Base-by-base conservation (phyloP, 2,329 filamentous ascomycete genomes). In the Colletotrichum godetiae region DNA sequence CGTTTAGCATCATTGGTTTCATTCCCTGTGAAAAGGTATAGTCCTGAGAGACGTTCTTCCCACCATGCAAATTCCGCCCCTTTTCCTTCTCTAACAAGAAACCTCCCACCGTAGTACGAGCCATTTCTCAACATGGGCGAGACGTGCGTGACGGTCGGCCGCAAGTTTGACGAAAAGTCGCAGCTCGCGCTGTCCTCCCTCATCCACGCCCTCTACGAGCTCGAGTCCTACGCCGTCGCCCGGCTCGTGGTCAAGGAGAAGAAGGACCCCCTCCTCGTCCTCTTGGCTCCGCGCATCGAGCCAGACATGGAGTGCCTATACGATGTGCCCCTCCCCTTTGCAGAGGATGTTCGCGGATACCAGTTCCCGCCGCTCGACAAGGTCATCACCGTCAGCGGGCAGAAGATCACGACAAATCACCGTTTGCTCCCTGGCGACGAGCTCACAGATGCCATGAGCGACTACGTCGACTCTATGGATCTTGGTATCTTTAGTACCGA, bases 381-480 rank as follows among this genome's bases (percentile, higher is more conserved):
- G 74, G 93, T 98, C 33, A 85, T 98, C 73, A 98, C 95, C 0
- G 89, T 97, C n/a, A 95, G 92, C 12, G 96, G 96, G 1, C 93
- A 94, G 75, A 88, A 90, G 10, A 85, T 98, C 61, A 94, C 90
- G 12, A 31, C 33, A 10, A 92, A 96, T 77, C 95, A 99, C 76
- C 92, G 94, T 46, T 92, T 97, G 73, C 86, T 99, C 2, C 97
- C 97, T 0, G 92, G 86, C 11, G 88, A 93, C 2, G 90, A 94
- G 37, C 87, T 99, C 29, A 88, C 90, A 67, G 85, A 92, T 61
- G 93, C 95, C 1, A 98, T 99, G 95, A 93, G 92, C 80, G 91
- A 94, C 75, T 98, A 96, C 77, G 95, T 99, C 8, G 95, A 98
- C 80, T 91, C 90, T 8, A 98, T 99, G 96, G 95, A 98, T 78